A percentile compares a stretch with the other conserved stretches of the same genome.
These are phyloP conservation scores for Pythium sukuiense DNA, from an alignment of 352 stramenopile genomes.

Conservation along the genomic window DNA sequence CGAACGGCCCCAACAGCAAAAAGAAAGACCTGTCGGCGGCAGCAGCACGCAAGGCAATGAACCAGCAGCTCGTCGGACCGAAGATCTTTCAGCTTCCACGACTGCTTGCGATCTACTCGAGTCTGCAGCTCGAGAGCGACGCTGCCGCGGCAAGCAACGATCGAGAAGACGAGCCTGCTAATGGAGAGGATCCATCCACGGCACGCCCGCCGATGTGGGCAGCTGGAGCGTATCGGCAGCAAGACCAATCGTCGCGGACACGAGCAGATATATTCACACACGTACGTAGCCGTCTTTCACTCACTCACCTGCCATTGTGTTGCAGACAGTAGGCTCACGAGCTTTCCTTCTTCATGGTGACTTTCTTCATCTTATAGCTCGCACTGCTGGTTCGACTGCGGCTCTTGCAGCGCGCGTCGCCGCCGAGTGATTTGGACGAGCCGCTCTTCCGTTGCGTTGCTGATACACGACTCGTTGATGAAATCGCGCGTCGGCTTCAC, in stretches of 20 bases:
- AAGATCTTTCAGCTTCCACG: conserved; percentile 75
- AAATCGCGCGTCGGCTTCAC: conserved; percentile 23
- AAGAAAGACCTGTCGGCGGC: conserved; percentile 1
- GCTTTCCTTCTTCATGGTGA: not conserved
- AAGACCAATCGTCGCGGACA: conserved; percentile 22
- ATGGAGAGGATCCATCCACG: not conserved
- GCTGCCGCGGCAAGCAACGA: not conserved
- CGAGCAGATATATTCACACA: conserved; percentile 79
- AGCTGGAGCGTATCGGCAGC: not conserved
- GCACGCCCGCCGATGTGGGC: not conserved
- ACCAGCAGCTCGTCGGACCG: conserved; percentile 59
- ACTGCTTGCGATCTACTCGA: conserved; percentile 78
- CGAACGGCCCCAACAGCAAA: conserved; percentile 5
- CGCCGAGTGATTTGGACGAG: conserved; percentile 67
- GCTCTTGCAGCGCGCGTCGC: conserved; percentile 72
- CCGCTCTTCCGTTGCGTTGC: conserved; percentile 80
- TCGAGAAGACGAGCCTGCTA: not conserved
- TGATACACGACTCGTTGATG: conserved; percentile 33
- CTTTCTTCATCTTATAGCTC: conserved; percentile 36
- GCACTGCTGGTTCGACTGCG: conserved; percentile 76
- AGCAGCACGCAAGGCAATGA: conserved; percentile 33
- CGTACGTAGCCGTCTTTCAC: conserved; percentile 33
- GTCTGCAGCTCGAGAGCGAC: conserved; percentile 48
- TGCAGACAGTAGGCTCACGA: not conserved
- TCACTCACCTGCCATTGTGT: not conserved